A percentile compares a stretch with the other conserved stretches of the same genome.
Conservation (phyloP, 192 early-diverging fungal species). For the Cetraspora pellucida region DNA sequence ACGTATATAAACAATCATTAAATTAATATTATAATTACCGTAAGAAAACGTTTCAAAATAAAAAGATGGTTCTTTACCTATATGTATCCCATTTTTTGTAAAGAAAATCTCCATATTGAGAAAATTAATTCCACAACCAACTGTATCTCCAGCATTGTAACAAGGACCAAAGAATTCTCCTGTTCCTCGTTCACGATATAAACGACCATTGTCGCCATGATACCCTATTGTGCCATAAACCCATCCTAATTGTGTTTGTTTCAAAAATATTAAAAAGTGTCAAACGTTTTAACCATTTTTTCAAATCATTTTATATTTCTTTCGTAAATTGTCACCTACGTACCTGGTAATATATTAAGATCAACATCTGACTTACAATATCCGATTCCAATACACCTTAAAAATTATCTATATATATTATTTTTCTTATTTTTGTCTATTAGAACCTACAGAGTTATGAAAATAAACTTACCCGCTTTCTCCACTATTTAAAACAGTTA, state of each 20-base stretch:
- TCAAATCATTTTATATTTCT: too few relatives aligned
- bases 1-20: not conserved
- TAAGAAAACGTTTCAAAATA: not conserved
- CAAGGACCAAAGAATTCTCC: slow-evolving; percentile 85
- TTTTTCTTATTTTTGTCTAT: too few relatives aligned
- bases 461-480: too few relatives aligned
- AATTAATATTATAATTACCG: not conserved
- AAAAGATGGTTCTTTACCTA: slow-evolving; percentile 43
- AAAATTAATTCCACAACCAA: slow-evolving; percentile 94
- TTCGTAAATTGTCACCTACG: too few relatives aligned
- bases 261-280: too few relatives aligned
- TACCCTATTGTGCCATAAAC: slow-evolving; percentile 89
- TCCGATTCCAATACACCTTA: too few relatives aligned
- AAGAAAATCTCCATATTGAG: slow-evolving; percentile 73
- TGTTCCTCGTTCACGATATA: slow-evolving; percentile 46
- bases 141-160: slow-evolving; percentile 85
- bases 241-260: slow-evolving; percentile 64
- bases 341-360: too few relatives aligned
- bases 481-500: too few relatives aligned
- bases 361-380: too few relatives aligned
- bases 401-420: too few relatives aligned
- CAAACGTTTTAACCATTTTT: too few relatives aligned
- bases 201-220: slow-evolving; percentile 93
- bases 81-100: slow-evolving; percentile 89
- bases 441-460: too few relatives aligned